Evolutionary conservation across 2,329 filamentous ascomycete genomes (phyloP).

Genomic region (Lasiodiplodia theobromae): DNA sequence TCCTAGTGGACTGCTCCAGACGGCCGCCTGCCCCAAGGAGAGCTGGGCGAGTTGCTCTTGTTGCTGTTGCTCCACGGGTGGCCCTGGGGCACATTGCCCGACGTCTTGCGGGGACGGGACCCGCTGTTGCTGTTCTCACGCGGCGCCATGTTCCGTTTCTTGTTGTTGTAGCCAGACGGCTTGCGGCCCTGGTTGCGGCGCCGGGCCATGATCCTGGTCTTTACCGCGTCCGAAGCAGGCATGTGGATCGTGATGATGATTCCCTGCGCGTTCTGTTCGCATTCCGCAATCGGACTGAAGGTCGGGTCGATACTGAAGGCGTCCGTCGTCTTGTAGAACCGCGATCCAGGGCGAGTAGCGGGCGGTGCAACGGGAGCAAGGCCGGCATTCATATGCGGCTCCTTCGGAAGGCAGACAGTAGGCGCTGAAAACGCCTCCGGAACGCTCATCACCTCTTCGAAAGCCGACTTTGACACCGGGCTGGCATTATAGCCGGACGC

Average conservation of each 20-base stretch:
- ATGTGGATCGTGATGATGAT: slow-evolving; percentile 22
- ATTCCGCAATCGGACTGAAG: neutral
- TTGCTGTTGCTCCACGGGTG: slow-evolving; percentile 25
- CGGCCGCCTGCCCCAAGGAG: slow-evolving; percentile 20
- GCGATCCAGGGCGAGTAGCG: slow-evolving; percentile 13
- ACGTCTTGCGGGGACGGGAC: slow-evolving; percentile 16
- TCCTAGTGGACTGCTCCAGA: slow-evolving; percentile 25
- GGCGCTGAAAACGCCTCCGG: slow-evolving; percentile 27
- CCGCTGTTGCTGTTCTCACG: slow-evolving; percentile 27
- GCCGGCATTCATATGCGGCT: slow-evolving; percentile 21
- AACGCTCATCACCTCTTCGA: slow-evolving; percentile 28
- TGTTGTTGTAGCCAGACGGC: slow-evolving; percentile 23
- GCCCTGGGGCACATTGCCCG: slow-evolving; percentile 20
- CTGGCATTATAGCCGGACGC: neutral
- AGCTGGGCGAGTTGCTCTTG: slow-evolving; percentile 23
- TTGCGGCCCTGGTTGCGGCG: slow-evolving; percentile 19
- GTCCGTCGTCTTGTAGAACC: slow-evolving; percentile 26
- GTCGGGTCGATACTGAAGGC: slow-evolving; percentile 20
- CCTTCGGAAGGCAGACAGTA: slow-evolving; percentile 24
- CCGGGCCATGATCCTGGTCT: slow-evolving; percentile 20
- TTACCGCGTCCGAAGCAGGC: slow-evolving; percentile 13
- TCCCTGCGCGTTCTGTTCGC: slow-evolving; percentile 23
- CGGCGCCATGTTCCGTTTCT: slow-evolving; percentile 20
- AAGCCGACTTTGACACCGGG: slow-evolving; percentile 16
- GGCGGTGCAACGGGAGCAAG: slow-evolving; percentile 15